phyloP scores from a whole-genome alignment of 208 protist genomes.

The Crithidia sp. region DNA sequence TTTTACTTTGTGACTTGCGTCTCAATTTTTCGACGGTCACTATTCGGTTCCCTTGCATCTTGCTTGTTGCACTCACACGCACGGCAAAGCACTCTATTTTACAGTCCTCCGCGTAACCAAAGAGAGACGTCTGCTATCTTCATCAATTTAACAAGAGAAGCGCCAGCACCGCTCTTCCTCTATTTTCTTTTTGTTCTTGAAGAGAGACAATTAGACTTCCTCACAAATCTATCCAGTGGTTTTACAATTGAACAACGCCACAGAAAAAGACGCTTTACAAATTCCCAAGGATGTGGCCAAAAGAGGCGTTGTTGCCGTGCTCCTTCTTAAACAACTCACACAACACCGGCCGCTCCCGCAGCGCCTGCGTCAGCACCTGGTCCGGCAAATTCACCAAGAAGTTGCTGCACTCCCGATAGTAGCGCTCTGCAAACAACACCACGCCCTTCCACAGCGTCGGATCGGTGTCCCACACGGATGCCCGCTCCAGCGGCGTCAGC shows the following conservation, averaged over 20 bases:
- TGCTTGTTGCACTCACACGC: too few relatives aligned
- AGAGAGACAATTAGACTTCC: too few relatives aligned
- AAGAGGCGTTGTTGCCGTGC: conserved; percentile 82
- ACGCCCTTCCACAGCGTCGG: conserved; percentile 76
- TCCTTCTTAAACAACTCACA: conserved; percentile 66
- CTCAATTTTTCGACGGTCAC: too few relatives aligned
- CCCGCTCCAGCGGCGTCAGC: conserved; percentile 60
- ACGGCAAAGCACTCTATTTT: too few relatives aligned
- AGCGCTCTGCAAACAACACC: conserved; percentile 64
- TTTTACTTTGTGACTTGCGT: too few relatives aligned
- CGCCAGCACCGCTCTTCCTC: too few relatives aligned
- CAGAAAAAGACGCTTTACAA: conserved; percentile 33
- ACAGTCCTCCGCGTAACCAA: too few relatives aligned
- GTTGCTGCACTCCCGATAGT: conserved; percentile 77
- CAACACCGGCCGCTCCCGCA: conserved; percentile 51
- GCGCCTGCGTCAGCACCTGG: conserved; percentile 66
- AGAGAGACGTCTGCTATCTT: too few relatives aligned
- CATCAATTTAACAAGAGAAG: too few relatives aligned
- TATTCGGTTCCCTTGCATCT: too few relatives aligned
- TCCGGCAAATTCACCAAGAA: conserved; percentile 81
- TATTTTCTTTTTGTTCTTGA: not conserved
- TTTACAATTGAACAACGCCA: not conserved
- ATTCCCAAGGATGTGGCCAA: conserved; percentile 67
- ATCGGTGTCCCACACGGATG: conserved; percentile 62
- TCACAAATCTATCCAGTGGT: too few relatives aligned